phyloP scores from a whole-genome alignment of 352 stramenopile species.

The Pythium utonaiense region DNA sequence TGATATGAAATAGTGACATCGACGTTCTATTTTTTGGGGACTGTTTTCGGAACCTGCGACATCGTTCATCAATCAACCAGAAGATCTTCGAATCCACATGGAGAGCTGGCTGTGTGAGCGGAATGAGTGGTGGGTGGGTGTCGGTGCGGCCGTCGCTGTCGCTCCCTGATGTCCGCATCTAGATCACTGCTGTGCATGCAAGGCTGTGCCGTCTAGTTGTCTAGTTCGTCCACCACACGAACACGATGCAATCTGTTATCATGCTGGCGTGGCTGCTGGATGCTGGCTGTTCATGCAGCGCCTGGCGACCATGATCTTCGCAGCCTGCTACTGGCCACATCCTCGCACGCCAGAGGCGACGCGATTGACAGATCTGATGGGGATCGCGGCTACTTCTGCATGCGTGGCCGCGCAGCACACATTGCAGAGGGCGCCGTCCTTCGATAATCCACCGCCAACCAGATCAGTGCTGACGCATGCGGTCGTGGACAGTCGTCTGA shows the following conservation, averaged over 20 bases:
- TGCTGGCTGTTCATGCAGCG: neutral
- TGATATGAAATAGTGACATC: neutral
- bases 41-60: neutral
- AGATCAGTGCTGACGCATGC: neutral
- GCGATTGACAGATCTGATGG: neutral
- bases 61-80: neutral
- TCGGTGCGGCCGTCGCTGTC: too few species aligned
- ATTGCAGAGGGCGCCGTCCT: neutral
- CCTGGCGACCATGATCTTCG: neutral
- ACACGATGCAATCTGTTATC: neutral
- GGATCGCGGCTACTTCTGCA: neutral
- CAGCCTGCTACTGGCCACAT: neutral
- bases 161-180: too few species aligned
- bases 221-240: neutral
- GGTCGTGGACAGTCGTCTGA: neutral
- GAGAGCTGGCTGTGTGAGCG: neutral
- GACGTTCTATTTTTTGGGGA: neutral
- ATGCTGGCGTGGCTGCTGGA: neutral
- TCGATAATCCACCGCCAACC: neutral
- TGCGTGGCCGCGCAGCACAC: neutral
- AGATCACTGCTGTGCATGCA: too few species aligned
- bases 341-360: neutral
- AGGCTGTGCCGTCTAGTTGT: too few species aligned
- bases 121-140: neutral
- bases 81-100: neutral